Evolutionary conservation across 2,329 filamentous ascomycete genomes (phyloP), one percentile per base, ranked within the genome.

Genomic region (Aspergillus hiratsukae): DNA sequence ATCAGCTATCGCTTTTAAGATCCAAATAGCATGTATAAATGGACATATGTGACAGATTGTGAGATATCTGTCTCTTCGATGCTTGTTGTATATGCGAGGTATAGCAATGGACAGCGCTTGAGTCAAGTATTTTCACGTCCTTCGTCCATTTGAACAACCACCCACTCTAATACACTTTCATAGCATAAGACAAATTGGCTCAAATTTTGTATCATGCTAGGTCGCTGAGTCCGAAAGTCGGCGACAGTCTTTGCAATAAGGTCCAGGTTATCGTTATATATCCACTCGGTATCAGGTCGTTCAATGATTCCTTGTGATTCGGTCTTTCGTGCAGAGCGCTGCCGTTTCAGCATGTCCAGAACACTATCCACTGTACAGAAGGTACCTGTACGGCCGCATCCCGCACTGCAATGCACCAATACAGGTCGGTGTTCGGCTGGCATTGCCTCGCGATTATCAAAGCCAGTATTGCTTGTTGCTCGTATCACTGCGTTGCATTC

Each of bases 341-440:
- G 91, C n/a, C 90, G 86, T 77, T 96, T 96, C 58, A 99, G 78
- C 89, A 97, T 96, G 73, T 97, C 92, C 55, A 97, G 87, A 8
- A 97, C 94, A 41, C 88, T 93, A 71, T 97, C 94, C 17, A 97
- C 91, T 0, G 94, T 96, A 72, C 94, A 97, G 69, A 97, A 99
- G 0, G 94, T 93, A 3, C 94, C 94, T 0, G 94, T 99, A 14
- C 94, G 88, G 0, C 94, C 94, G 74, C 94, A 99, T 0, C 94
- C 94, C 3, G 94, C 94, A 53, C 91, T 96, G 76, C 94, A 99
- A 72, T 99, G 94, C 0, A 99, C 93, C 23, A 99, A 73, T 64
- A 97, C 85, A 7, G 93, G 93, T 29, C 90, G 81, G 25, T 81
- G 77, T 17, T 67, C 66, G 29, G 61, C 58, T 3, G 69, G 70